Evolutionary conservation across 1,139 yeast species (phyloP).

Genomic region (Suhomyces taliae): DNA sequence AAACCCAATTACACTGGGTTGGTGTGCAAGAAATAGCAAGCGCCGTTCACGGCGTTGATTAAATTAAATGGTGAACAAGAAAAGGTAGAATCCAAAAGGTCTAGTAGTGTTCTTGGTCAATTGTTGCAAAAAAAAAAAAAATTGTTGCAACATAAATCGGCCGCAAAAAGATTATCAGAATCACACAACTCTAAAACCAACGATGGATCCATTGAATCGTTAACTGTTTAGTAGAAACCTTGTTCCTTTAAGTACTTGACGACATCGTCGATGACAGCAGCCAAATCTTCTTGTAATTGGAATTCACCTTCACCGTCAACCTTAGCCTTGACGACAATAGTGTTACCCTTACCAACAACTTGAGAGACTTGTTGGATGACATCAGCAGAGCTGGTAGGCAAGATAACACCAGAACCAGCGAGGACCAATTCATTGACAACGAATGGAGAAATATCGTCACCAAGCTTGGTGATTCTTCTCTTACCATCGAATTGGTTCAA

Average conservation of each 20-base stretch:
- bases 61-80: too few species aligned
- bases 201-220: not conserved
- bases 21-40: too few species aligned
- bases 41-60: too few species aligned
- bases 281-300: constrained; percentile 41
- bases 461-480: constrained; percentile 76
- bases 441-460: constrained; percentile 54
- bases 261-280: constrained; percentile 66
- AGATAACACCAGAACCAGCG: constrained; percentile 88
- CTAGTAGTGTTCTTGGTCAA: not conserved
- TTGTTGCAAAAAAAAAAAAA: not conserved
- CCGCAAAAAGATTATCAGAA: too few species aligned
- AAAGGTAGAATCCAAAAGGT: too few species aligned
- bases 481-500: constrained; percentile 88
- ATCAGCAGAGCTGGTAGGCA: constrained; percentile 40
- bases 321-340: constrained; percentile 17
- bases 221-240: constrained; percentile 54
- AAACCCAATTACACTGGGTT: too few species aligned
- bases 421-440: constrained; percentile 81
- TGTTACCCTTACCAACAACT: constrained; percentile 39
- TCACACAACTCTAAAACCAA: too few species aligned
- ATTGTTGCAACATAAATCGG: too few species aligned
- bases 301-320: constrained; percentile 16
- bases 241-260: constrained; percentile 72
- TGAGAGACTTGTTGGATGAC: constrained; percentile 45